Evolutionary conservation across 2,329 filamentous ascomycete genomes (phyloP), one percentile per base, ranked within the genome.

Genomic region (Aspergillus pseudoterreus): DNA sequence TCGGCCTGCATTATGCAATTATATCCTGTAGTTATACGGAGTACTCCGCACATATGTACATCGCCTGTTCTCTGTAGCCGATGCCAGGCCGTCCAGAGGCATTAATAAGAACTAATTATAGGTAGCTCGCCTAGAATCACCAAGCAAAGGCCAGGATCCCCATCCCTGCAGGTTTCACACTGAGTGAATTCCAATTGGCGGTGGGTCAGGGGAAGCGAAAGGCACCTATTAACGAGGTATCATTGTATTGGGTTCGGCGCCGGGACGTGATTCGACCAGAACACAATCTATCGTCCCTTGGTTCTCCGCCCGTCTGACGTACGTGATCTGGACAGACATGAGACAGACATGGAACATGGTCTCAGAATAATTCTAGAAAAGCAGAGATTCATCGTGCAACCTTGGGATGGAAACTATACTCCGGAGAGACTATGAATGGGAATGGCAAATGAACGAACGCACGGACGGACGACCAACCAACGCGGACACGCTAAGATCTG

Each of bases 181-280:
- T 38, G 35, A 38, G 35, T 38, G 35, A n/a, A 38, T 11, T 30
- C 27, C 27, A 30, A 30, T 30, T 30, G 4, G 1, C 27, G 27
- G 27, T 30, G 27, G 35, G 35, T 17, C 35, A 38, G 35, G 35
- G 35, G 35, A 38, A 30, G 22, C 4, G 22, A 6, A 22, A 22
- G 22, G 22, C n/a, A n/a, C n/a, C n/a, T 22, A 22, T 35, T 35
- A 2, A 6, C 6, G n/a, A 12, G 11, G 33, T 12, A 12, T 35
- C 6, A n/a, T 12, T 11, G 52, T 47, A 42, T 49, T 46, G 44
- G 44, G 44, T 46, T 46, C 30, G 19, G n/a, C n/a, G 44, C 27
- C 10, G 21, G 27, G 15, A 12, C 3, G 17, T 36, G 44, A 46
- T 46, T 46, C 27, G 44, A 12, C 14, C 27, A 21, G n/a, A 30